Percentiles rank a stretch among this genome's conserved stretches.
These are phyloP conservation scores for Cochlearia excelsa DNA, from an alignment of 345 rosid species.

Conservation along the genomic window DNA sequence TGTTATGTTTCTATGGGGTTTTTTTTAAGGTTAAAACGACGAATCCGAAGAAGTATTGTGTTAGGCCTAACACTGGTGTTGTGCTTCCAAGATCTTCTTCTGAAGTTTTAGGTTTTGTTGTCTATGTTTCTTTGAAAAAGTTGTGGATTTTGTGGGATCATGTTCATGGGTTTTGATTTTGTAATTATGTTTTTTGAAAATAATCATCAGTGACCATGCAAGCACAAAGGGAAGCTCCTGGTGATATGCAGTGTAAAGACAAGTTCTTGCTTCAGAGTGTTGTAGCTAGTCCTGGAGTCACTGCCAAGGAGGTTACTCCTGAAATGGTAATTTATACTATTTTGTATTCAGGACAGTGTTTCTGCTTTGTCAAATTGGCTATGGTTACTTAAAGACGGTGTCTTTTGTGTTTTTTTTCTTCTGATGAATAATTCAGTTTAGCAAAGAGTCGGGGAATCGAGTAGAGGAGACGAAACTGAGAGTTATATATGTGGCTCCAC, in stretches of 20 bases:
- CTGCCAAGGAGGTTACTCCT: slow-evolving; percentile 60
- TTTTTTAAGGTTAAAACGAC: slow-evolving; percentile 69
- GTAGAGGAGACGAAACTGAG: slow-evolving; percentile 76
- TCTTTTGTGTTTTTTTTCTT: neutral
- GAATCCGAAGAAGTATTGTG: slow-evolving; percentile 88
- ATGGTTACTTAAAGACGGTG: neutral
- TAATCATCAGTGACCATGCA: slow-evolving; percentile 72
- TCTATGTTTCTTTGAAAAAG: neutral
- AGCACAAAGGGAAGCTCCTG: slow-evolving; percentile 80
- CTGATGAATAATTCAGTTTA: slow-evolving; percentile 46
- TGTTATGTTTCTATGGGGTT: neutral
- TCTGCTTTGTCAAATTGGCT: neutral
- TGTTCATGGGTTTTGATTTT: neutral
- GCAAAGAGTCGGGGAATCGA: slow-evolving; percentile 54
- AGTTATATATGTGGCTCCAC: slow-evolving; percentile 78
- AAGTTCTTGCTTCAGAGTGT: slow-evolving; percentile 82
- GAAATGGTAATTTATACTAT: slow-evolving; percentile 53
- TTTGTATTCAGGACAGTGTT: neutral
- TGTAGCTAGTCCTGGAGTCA: slow-evolving; percentile 51
- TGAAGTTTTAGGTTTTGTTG: slow-evolving; percentile 58
- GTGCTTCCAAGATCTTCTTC: slow-evolving; percentile 71
- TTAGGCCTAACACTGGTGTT: slow-evolving; percentile 82
- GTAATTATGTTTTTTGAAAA: no score
- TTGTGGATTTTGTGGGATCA: slow-evolving; percentile 17
- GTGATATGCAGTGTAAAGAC: slow-evolving; percentile 87